A percentile compares a stretch with the other conserved stretches of the same genome.
Conservation (phyloP, 1,139 yeast species). For the Meyerozyma athensensis region DNA sequence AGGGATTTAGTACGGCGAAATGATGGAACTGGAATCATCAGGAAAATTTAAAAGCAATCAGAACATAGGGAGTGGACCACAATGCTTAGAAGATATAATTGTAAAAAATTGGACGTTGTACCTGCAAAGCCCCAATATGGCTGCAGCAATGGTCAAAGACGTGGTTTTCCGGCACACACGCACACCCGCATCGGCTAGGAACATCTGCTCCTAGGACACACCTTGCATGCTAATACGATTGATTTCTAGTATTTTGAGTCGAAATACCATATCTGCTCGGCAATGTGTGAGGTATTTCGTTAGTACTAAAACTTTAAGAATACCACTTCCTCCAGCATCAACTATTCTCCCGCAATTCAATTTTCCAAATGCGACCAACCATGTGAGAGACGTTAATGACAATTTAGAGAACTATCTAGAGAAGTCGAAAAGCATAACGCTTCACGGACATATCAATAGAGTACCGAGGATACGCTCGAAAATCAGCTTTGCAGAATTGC, state of each 20-base stretch:
- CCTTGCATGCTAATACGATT: not conserved
- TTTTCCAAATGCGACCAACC: conserved; percentile 37
- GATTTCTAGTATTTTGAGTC: not conserved
- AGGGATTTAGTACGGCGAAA: not conserved
- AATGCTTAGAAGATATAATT: too few species aligned
- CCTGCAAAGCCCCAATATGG: not conserved
- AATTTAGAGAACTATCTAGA: conserved; percentile 12
- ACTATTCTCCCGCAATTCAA: conserved; percentile 29
- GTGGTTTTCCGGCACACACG: not conserved
- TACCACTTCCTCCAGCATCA: not conserved
- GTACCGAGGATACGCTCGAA: conserved; percentile 51
- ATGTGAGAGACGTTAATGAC: conserved; percentile 18
- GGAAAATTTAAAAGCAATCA: too few species aligned
- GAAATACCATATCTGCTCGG: not conserved
- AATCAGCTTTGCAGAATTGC: conserved; percentile 62
- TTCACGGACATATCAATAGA: conserved; percentile 80
- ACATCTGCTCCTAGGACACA: not conserved
- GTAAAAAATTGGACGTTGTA: not conserved
- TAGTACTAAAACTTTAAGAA: not conserved
- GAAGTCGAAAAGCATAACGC: conserved; percentile 20
- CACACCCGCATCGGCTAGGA: not conserved
- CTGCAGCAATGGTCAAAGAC: not conserved
- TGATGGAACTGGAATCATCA: not conserved
- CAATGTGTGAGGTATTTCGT: not conserved
- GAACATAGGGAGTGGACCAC: not conserved